Conservation (phyloP, 2,329 filamentous ascomycete species). For the Alternaria longipes region DNA sequence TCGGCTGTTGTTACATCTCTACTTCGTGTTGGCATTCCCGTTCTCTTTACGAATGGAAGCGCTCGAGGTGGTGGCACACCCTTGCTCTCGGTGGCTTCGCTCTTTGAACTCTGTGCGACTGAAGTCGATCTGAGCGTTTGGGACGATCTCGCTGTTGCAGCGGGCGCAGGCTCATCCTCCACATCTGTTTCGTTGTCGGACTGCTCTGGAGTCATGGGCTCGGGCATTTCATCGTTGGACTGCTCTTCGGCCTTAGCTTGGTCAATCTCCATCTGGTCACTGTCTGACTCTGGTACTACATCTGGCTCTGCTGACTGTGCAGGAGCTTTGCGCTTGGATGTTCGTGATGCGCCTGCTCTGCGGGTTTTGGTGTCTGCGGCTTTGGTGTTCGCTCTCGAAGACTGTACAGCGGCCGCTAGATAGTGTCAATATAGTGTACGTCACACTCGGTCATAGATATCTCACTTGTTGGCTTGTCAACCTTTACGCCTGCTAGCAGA, state of each 20-base stretch:
- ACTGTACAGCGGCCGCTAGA: constrained; percentile 42
- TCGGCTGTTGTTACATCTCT: background rate
- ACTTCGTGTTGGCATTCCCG: background rate
- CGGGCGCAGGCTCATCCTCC: constrained; percentile 34
- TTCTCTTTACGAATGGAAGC: constrained; percentile 44
- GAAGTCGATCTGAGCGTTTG: constrained; percentile 28
- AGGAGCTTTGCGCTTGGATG: constrained; percentile 49
- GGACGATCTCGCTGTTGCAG: constrained; percentile 22
- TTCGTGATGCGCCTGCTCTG: constrained; percentile 46
- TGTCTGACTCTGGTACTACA: constrained; percentile 36
- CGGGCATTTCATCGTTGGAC: constrained; percentile 33
- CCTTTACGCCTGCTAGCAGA: constrained; percentile 65
- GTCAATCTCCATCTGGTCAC: constrained; percentile 47
- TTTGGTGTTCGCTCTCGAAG: constrained; percentile 34
- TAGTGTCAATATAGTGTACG: background rate
- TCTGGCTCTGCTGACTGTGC: constrained; percentile 34
- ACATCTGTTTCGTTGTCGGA: constrained; percentile 50
- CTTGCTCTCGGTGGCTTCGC: constrained; percentile 5
- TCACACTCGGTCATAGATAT: background rate
- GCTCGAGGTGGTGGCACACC: constrained; percentile 46
- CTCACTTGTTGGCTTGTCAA: constrained; percentile 43
- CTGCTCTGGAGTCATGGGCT: constrained; percentile 45
- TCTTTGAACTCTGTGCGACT: background rate
- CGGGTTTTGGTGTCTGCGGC: constrained; percentile 36
- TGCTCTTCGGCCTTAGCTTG: constrained; percentile 39